These are phyloP conservation scores for Cladosporium sp. DNA, from an alignment of 2,329 filamentous ascomycete species.

Conservation along the genomic window DNA sequence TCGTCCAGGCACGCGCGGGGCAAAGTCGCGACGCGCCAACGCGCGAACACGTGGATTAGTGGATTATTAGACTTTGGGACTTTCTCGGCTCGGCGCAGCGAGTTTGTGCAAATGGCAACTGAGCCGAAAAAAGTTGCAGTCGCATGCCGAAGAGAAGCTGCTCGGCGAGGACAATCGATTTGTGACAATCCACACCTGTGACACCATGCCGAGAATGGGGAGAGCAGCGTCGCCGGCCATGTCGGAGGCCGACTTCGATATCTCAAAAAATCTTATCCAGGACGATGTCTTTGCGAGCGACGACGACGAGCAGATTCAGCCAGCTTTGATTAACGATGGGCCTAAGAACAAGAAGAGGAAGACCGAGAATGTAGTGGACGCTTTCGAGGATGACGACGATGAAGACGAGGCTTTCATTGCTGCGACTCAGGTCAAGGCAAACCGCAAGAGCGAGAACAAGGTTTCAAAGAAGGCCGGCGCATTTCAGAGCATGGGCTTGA, in stretches of 20 bases:
- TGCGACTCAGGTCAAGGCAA: conserved; percentile 77
- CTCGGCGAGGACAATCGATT: background rate
- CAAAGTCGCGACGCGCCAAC: background rate
- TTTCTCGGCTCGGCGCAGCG: background rate
- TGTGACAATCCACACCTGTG: background rate
- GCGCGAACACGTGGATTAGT: conserved; percentile 8
- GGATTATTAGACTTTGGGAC: background rate
- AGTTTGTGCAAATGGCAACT: background rate
- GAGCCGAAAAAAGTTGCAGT: background rate
- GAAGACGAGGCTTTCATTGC: conserved; percentile 85
- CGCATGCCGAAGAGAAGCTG: background rate
- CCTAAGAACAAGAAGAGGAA: conserved; percentile 10
- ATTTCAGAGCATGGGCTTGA: conserved; percentile 92
- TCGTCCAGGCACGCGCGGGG: background rate
- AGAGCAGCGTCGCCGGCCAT: conserved; percentile 71
- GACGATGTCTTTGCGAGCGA: conserved; percentile 57
- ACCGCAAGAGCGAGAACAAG: conserved; percentile 77
- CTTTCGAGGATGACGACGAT: conserved; percentile 41
- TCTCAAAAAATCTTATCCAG: conserved; percentile 62
- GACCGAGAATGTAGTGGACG: conserved; percentile 16
- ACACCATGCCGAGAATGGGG: conserved; percentile 54
- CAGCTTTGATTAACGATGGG: background rate
- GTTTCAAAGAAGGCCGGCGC: conserved; percentile 92
- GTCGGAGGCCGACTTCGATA: conserved; percentile 90
- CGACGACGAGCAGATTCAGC: conserved; percentile 28